These are phyloP conservation scores for Novymonas esmeraldas DNA, from an alignment of 208 protist genomes.

Conservation along the genomic window DNA sequence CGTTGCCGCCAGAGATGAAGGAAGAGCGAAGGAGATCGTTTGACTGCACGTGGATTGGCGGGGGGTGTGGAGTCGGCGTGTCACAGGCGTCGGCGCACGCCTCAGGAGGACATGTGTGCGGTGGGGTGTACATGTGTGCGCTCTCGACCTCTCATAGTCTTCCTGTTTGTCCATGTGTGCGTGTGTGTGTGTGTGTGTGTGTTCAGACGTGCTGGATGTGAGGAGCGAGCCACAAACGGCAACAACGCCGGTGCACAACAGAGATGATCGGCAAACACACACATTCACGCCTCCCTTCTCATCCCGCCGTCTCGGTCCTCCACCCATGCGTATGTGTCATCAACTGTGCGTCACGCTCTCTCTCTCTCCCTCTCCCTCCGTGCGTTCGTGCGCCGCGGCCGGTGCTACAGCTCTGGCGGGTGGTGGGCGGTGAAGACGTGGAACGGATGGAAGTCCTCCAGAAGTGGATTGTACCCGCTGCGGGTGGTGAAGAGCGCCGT, in stretches of 20 bases:
- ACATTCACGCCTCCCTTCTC: background rate
- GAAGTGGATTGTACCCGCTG: conserved; percentile 85
- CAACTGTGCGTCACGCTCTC: too few relatives aligned
- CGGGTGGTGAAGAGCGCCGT: conserved; percentile 80
- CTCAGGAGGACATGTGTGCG: background rate
- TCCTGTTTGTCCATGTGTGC: background rate
- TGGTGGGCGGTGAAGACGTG: conserved; percentile 86
- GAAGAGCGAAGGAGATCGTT: background rate
- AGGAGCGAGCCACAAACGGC: background rate
- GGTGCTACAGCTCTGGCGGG: conserved; percentile 65
- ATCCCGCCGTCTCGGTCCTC: background rate
- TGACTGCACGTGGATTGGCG: too few relatives aligned
- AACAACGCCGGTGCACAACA: background rate
- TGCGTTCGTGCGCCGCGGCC: background rate
- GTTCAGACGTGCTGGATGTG: background rate
- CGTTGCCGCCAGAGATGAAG: background rate
- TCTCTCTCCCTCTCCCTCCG: background rate
- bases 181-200: background rate
- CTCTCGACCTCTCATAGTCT: background rate
- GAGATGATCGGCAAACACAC: background rate
- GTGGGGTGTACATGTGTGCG: background rate
- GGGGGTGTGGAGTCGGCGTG: too few relatives aligned
- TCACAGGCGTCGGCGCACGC: too few relatives aligned
- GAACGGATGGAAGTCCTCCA: conserved; percentile 84
- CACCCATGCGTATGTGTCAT: background rate